phyloP scores from a whole-genome alignment of 306 rosid species.

The Leucaena leucocephala region DNA sequence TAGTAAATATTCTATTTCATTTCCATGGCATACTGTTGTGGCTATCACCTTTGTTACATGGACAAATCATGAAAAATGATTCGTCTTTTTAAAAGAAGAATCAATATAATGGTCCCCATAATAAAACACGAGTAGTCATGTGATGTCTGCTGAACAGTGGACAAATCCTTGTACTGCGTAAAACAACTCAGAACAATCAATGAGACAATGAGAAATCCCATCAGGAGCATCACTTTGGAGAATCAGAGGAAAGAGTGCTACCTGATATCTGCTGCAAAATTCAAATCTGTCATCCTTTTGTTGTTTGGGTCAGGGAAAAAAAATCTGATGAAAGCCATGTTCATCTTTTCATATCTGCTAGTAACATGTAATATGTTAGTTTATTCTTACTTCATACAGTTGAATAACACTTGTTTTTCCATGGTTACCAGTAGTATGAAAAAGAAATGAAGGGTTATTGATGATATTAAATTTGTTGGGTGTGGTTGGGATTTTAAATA shows the following conservation, averaged over 20 bases:
- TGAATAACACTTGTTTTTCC: slow-evolving; percentile 46
- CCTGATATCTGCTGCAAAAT: neutral
- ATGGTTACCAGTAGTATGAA: slow-evolving; percentile 13
- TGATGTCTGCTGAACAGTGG: slow-evolving; percentile 41
- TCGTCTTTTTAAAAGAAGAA: slow-evolving; percentile 20
- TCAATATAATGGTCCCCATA: slow-evolving; percentile 33
- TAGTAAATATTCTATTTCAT: slow-evolving; percentile 17
- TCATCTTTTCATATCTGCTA: neutral
- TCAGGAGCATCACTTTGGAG: neutral
- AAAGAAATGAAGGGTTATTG: slow-evolving; percentile 21
- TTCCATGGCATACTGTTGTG: neutral
- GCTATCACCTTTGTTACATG: slow-evolving; percentile 8
- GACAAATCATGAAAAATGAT: slow-evolving; percentile 8
- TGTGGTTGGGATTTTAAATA: slow-evolving; percentile 44
- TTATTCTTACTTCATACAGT: slow-evolving; percentile 24
- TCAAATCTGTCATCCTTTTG: neutral
- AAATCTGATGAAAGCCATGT: neutral
- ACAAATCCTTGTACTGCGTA: slow-evolving; percentile 32
- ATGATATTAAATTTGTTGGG: slow-evolving; percentile 47
- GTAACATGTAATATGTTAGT: neutral
- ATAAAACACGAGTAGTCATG: slow-evolving; percentile 31
- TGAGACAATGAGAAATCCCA: slow-evolving; percentile 23
- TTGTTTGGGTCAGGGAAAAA: neutral
- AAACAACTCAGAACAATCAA: slow-evolving; percentile 27
- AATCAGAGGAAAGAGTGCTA: neutral